phyloP scores from a whole-genome alignment of 352 stramenopile genomes.

The Phytopythium chamaehyphon region DNA sequence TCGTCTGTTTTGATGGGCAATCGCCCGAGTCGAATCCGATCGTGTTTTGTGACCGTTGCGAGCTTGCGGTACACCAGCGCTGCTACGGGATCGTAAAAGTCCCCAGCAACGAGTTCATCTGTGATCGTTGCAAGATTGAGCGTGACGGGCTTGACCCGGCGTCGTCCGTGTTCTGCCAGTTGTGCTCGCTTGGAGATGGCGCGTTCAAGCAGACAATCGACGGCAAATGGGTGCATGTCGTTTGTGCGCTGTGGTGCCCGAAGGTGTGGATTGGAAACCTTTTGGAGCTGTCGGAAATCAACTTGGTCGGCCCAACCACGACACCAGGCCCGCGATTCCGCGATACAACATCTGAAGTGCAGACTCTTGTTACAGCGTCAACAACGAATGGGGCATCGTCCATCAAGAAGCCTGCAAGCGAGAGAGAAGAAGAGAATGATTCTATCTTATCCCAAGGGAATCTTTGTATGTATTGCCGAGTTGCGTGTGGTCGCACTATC shows the following conservation, averaged over 20 bases:
- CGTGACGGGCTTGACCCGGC: slow-evolving; percentile 47
- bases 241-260: slow-evolving; percentile 88
- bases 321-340: slow-evolving; percentile 36
- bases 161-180: slow-evolving; percentile 69
- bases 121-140: slow-evolving; percentile 70
- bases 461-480: slow-evolving; percentile 67
- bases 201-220: slow-evolving; percentile 86
- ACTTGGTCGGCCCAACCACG: slow-evolving; percentile 37
- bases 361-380: slow-evolving; percentile 24
- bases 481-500: slow-evolving; percentile 74
- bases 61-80: slow-evolving; percentile 85
- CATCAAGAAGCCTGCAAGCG: slow-evolving; percentile 1
- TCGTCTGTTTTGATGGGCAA: slow-evolving; percentile 87
- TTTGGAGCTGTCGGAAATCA: slow-evolving; percentile 72
- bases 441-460: slow-evolving; percentile 16
- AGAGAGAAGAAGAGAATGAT: slow-evolving; percentile 1
- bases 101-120: slow-evolving; percentile 86
- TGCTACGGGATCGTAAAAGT: slow-evolving; percentile 88
- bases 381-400: background rate
- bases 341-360: slow-evolving; percentile 53
- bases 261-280: slow-evolving; percentile 86
- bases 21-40: slow-evolving; percentile 87
- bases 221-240: slow-evolving; percentile 86
- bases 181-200: slow-evolving; percentile 81
- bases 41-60: slow-evolving; percentile 87